Evolutionary conservation across 1,284 basidiomycete genomes (phyloP), one percentile per base, ranked within the genome.

Genomic region (Leccinum proliferum): DNA sequence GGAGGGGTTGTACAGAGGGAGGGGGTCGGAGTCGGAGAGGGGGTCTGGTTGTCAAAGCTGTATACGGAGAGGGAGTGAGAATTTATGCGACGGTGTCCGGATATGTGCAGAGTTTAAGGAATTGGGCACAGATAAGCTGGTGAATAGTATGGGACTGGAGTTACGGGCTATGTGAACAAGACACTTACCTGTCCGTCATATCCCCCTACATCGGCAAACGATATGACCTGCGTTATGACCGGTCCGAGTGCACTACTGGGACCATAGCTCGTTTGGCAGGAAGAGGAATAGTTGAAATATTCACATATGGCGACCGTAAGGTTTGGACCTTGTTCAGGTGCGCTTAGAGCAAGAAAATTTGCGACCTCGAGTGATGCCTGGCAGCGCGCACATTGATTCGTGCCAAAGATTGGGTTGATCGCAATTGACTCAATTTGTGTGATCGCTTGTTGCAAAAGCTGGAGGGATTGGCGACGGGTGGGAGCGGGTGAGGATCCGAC

Each of bases 291-390:
- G 58, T 79, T 75, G 73, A 87, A 86, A 58, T 78, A 73, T 63
- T 88, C 77, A 77, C 90, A 93, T 41, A 90, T 72, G 5, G 78
- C 76, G 18, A 88, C 78, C 7, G 85, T 76, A 29, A 91, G 77
- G 3, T 73, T 76, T 2, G 90, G 83, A 2, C 87, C 85, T 65
- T 86, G 75, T 41, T 84, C 76, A 3, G 90, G 88, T 21, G 83
- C 82, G n/a, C 85, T 83, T 57, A 88, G 73, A 0, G 86, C 81
- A 46, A 91, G 77, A 67, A 88, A 83, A 70, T 92, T 90, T 63
- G 81, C 85, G 29, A 85, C 75, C 65, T 86, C 83, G 18, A 93
- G 79, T 3, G 80, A 76, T 6, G 84, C 80, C 64, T 83, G 81
- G 73, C 90, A 93, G 66, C 78, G 79, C 8, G 82, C 80, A 71